Conservation (phyloP, 768 basidiomycete genomes). For the Naganishia onofrii region DNA sequence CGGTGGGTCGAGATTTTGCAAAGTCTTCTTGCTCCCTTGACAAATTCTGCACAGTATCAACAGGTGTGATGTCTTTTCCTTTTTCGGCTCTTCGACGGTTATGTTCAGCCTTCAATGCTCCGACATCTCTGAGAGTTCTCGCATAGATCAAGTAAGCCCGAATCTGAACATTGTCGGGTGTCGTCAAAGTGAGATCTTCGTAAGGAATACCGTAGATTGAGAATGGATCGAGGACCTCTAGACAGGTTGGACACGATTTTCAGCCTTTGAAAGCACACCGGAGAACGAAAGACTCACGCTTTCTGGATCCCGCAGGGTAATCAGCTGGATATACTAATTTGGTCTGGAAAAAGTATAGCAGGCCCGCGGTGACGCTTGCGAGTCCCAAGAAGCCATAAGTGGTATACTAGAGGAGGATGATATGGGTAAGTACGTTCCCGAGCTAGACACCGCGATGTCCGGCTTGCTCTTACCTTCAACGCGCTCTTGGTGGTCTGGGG, state of each 20-base stretch:
- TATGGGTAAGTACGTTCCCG: not conserved
- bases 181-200: constrained; percentile 68
- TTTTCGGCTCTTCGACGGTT: not conserved
- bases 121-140: constrained; percentile 46
- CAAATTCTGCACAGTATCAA: constrained; percentile 19
- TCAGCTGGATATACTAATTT: constrained; percentile 87
- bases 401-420: not conserved
- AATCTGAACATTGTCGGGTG: constrained; percentile 69
- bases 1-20: constrained; percentile 64
- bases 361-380: constrained; percentile 54
- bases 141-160: constrained; percentile 73
- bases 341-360: constrained; percentile 82
- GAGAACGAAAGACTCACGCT: constrained; percentile 56
- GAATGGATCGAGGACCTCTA: constrained; percentile 70
- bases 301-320: constrained; percentile 74
- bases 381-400: constrained; percentile 2
- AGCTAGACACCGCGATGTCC: not conserved
- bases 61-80: not conserved
- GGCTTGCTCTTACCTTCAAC: not conserved
- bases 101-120: constrained; percentile 14
- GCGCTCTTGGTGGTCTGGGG: constrained; percentile 11
- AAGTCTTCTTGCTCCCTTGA: constrained; percentile 33
- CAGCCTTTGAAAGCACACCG: not conserved
- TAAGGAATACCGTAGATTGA: constrained; percentile 67
- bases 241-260: not conserved